Base-by-base conservation (phyloP, 306 rosid genomes). In the Begonia fuchsioides region DNA sequence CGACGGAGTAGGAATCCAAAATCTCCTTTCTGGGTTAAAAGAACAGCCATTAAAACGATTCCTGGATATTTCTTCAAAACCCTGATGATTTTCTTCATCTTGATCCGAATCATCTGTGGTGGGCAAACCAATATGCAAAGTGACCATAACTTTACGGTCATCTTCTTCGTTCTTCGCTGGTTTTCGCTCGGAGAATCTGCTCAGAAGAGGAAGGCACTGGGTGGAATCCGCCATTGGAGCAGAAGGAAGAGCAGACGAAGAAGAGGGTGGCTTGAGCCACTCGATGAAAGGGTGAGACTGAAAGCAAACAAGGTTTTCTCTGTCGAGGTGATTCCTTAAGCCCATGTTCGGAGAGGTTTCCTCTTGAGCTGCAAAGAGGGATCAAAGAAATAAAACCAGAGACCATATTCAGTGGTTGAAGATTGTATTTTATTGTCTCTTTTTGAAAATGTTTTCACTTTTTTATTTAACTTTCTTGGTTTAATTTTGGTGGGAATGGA, bases 1-100 rank as follows among this genome's bases (percentile, higher is more conserved):
- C 0, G 98, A 78, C 7, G 94, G 84, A 18, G 95, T 81, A 47
- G 98, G 98, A 51, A 90, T 90, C 98, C 98, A 90, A 66, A 90
- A 90, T 77, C 95, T 78, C 60, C 75, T 80, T 60, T 83, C 78
- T 8, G 50, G 43, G n/a, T 63, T 68, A 43, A 77, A 74, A 54
- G 79, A 60, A 51, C 47, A 67, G 1, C 86, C 81, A 63, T 64
- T 63, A 54, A 65, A 69, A 69, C 57, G 61, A 62, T 63, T 72
- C 70, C 63, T 80, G 55, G 50, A 38, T 4, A 39, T 57, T 53
- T 65, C 66, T 58, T 74, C 72, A 10, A 62, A 58, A 53, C 53
- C 50, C 53, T 55, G 43, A 56, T 69, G 72, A 57, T 58, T 38
- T 9, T 62, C 63, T 18, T 10, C 57, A 13, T 43, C 53, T 15